These are phyloP conservation scores for Trifolium dubium DNA, from an alignment of 306 rosid species.

Conservation along the genomic window DNA sequence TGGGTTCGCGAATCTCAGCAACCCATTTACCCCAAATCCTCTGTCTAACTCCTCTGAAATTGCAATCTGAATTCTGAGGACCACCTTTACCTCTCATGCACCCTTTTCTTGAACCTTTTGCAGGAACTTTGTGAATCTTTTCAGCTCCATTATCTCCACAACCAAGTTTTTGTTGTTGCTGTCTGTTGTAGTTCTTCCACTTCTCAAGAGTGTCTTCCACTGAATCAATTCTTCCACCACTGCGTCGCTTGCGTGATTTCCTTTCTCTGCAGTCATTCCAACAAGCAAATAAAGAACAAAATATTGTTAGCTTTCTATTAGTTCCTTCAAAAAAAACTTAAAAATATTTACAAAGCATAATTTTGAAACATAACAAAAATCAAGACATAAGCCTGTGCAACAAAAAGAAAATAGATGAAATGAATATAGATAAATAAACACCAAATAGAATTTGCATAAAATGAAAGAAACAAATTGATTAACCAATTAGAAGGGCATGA, in stretches of 20 bases:
- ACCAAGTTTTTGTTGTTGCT: constrained; percentile 36
- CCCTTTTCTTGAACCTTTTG: constrained; percentile 83
- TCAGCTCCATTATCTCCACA: constrained; percentile 48
- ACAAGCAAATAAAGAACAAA: constrained; percentile 1
- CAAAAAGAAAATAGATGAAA: constrained; percentile 6
- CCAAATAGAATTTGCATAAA: neutral
- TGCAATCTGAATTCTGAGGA: constrained; percentile 76
- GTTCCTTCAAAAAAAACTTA: neutral
- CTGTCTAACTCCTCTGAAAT: constrained; percentile 85
- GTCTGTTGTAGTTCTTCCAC: constrained; percentile 65
- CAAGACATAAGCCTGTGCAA: constrained; percentile 16
- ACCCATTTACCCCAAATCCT: constrained; percentile 99
- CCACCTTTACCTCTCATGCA: constrained; percentile 95
- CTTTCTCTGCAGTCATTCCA: constrained; percentile 49
- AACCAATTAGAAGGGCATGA: neutral
- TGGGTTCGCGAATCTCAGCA: constrained; percentile 83
- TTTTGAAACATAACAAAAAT: constrained; percentile 24
- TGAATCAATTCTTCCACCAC: constrained; percentile 49
- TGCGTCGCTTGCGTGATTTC: constrained; percentile 57
- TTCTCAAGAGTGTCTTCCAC: constrained; percentile 60
- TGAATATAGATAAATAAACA: neutral
- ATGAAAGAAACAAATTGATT: constrained; percentile 12
- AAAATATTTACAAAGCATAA: neutral
- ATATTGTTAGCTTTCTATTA: neutral
- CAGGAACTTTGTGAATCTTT: constrained; percentile 47